These are phyloP conservation scores for Capsicum rhomboideum DNA, from an alignment of 257 asterid species.

Conservation along the genomic window DNA sequence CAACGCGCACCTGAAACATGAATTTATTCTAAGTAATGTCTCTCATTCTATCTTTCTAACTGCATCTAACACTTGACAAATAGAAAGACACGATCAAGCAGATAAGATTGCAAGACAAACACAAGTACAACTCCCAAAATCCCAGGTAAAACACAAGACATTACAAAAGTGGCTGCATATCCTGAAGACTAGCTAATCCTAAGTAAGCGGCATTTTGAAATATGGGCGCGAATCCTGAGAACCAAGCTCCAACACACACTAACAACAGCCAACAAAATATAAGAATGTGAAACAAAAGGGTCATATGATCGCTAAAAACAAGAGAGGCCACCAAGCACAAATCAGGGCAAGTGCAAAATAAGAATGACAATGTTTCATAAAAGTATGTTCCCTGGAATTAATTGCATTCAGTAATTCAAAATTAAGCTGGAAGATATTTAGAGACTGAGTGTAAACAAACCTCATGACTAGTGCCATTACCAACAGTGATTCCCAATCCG, in stretches of 20 bases:
- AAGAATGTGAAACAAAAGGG: neutral
- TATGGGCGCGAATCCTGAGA: no score
- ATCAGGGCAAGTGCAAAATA: neutral
- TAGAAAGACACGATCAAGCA: neutral
- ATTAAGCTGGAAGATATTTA: neutral
- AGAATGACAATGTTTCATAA: neutral
- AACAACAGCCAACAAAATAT: neutral
- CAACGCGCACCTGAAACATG: conserved; percentile 56
- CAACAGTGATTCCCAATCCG: conserved; percentile 41
- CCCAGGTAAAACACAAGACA: neutral
- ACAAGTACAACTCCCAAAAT: no score
- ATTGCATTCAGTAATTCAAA: neutral
- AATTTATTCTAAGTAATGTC: neutral
- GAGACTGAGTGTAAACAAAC: conserved; percentile 24
- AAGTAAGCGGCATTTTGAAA: no score
- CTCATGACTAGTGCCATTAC: conserved; percentile 49
- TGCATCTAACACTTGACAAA: neutral
- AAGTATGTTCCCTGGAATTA: neutral
- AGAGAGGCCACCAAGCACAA: neutral
- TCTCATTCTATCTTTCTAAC: neutral
- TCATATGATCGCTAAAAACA: neutral
- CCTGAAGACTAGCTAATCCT: no score
- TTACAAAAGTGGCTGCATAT: neutral
- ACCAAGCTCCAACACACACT: neutral
- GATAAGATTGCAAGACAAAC: no score